These are phyloP conservation scores for Vanrija humicola DNA, from an alignment of 1,284 basidiomycete species.

Conservation along the genomic window DNA sequence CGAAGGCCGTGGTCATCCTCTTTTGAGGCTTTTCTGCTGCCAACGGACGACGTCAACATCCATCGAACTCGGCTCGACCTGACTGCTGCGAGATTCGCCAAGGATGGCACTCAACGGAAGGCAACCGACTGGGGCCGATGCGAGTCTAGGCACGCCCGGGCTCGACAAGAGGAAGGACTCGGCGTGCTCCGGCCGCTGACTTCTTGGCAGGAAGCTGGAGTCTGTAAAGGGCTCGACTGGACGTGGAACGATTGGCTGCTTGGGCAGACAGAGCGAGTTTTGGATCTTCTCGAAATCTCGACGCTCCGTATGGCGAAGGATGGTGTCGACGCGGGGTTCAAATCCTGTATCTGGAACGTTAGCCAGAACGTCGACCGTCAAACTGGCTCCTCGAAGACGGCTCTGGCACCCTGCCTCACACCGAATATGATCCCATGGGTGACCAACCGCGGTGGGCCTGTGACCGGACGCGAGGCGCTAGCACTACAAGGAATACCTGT, in stretches of 20 bases:
- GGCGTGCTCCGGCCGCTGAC: slow-evolving; percentile 83
- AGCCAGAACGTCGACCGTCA: slow-evolving; percentile 93
- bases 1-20: slow-evolving; percentile 82
- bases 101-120: slow-evolving; percentile 54
- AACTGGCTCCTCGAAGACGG: slow-evolving; percentile 71
- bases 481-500: slow-evolving; percentile 91
- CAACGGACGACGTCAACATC: slow-evolving; percentile 84
- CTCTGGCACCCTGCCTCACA: slow-evolving; percentile 86
- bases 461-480: slow-evolving; percentile 87
- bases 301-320: slow-evolving; percentile 73
- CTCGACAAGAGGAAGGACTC: slow-evolving; percentile 75
- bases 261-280: slow-evolving; percentile 86
- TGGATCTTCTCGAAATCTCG: slow-evolving; percentile 90
- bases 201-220: slow-evolving; percentile 88
- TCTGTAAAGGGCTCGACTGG: slow-evolving; percentile 81
- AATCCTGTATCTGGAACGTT: slow-evolving; percentile 96
- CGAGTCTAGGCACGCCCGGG: slow-evolving; percentile 84
- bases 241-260: slow-evolving; percentile 92
- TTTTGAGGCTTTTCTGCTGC: slow-evolving; percentile 84
- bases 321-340: slow-evolving; percentile 77
- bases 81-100: slow-evolving; percentile 51
- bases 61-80: slow-evolving; percentile 82
- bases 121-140: slow-evolving; percentile 80
- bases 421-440: slow-evolving; percentile 96
- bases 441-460: slow-evolving; percentile 91